Conservation (phyloP, 257 asterid species). For the Nicotiana knightiana region DNA sequence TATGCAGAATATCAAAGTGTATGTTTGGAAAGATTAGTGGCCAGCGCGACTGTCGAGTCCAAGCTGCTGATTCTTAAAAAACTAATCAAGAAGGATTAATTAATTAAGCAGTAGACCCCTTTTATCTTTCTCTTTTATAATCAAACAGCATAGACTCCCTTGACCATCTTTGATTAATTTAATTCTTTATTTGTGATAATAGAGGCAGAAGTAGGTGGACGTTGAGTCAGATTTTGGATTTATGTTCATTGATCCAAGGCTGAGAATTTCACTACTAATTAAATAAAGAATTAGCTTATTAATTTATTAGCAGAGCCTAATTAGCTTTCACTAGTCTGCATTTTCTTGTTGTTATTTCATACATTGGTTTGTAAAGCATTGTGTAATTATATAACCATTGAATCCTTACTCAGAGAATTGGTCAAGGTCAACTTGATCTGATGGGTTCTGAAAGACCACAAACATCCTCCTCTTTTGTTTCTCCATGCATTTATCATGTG, state of each 20-base stretch:
- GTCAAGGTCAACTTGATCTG: background rate
- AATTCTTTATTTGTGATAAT: background rate
- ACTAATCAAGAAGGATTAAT: background rate
- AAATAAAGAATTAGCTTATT: background rate
- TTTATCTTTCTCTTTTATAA: background rate
- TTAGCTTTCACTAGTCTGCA: background rate
- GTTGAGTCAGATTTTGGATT: background rate
- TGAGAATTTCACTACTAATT: background rate
- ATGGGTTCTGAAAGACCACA: background rate
- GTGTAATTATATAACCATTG: background rate
- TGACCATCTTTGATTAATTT: background rate
- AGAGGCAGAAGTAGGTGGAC: background rate
- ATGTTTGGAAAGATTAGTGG: background rate
- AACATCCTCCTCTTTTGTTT: background rate
- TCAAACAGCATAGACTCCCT: background rate
- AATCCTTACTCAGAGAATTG: background rate
- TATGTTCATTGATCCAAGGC: background rate
- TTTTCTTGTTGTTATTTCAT: background rate
- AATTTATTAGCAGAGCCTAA: background rate
- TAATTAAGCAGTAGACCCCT: background rate
- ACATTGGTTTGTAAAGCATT: background rate
- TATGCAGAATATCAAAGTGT: background rate
- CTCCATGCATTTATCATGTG: slow-evolving; percentile 3
- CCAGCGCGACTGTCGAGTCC: background rate
- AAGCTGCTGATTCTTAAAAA: background rate